Base-by-base conservation (phyloP, 2,329 filamentous ascomycete species). In the Cryphonectria radicalis region DNA sequence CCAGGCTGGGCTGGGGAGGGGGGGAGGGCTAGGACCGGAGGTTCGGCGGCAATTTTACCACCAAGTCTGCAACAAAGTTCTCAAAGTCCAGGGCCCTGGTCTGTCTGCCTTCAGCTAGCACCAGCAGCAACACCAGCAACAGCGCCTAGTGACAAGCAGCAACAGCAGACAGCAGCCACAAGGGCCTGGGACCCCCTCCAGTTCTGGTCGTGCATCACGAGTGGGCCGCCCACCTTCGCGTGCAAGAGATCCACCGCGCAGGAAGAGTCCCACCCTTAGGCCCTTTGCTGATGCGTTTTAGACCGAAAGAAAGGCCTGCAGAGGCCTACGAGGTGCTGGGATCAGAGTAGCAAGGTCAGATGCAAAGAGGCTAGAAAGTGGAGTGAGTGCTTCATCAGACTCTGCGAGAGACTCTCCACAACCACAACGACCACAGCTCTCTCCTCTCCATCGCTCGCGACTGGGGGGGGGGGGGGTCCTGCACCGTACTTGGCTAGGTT, bases 261-360 rank as follows among this genome's bases (percentile, higher is more conserved):
- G 43, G 69, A 63, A 71, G 43, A 50, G 72, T 68, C 62, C 69
- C 69, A 73, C 72, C 63, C 60, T 57, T 66, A 59, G 69, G 66
- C 66, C 43, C 59, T 71, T 59, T 64, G 63, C 69, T 63, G 63
- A 60, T 69, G 69, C 66, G 65, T 68, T 57, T 71, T 71, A 69
- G 68, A 67, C 72, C 72, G 72, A 73, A 50, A 71, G 72, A 73
- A 71, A 71, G 72, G 69, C 72, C 69, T 64, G 60, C 62, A 19
- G 62, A n/a, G 40, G 62, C 37, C 62, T 42, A 14, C 62, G n/a
- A 46, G 62, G 17, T 46, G n/a, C 68, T 63, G 66, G 70, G 70
- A 72, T 70, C 69, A 71, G 59, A 62, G 66, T 69, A 57, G 68
- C 37, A 53, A 66, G 57, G 62, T 67, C 60, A 69, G 67, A 67